phyloP scores from a whole-genome alignment of 2,329 filamentous ascomycete species.

The Tolypocladium guangdongense region DNA sequence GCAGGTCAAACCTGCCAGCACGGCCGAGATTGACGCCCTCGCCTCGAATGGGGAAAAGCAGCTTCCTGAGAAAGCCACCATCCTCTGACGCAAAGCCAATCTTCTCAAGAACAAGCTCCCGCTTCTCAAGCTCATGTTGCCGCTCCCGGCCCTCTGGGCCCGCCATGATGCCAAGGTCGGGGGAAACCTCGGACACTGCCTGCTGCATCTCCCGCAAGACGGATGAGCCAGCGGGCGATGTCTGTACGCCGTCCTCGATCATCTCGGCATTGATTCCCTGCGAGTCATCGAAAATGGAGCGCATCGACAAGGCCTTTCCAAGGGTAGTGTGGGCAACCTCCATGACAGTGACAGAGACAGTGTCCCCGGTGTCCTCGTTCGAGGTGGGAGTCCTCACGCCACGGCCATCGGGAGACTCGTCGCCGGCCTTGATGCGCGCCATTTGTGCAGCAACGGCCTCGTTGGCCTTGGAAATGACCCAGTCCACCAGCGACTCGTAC shows the following conservation, averaged over 20 bases:
- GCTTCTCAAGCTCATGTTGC: slow-evolving; percentile 69
- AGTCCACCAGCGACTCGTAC: slow-evolving; percentile 91
- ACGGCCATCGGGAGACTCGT: slow-evolving; percentile 55
- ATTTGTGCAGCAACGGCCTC: slow-evolving; percentile 71
- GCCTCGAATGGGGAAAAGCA: slow-evolving; percentile 68
- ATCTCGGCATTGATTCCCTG: slow-evolving; percentile 93
- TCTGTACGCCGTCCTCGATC: slow-evolving; percentile 86
- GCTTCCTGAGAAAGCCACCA: slow-evolving; percentile 69
- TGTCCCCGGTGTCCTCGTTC: slow-evolving; percentile 64
- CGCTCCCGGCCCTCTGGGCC: slow-evolving; percentile 59
- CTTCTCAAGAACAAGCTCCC: slow-evolving; percentile 77
- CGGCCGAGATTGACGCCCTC: slow-evolving; percentile 75
- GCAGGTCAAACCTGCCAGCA: slow-evolving; percentile 67
- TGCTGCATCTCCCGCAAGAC: slow-evolving; percentile 80
- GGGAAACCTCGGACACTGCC: slow-evolving; percentile 64
- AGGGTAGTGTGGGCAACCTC: slow-evolving; percentile 73
- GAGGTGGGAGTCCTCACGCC: slow-evolving; percentile 54
- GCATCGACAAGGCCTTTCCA: slow-evolving; percentile 80
- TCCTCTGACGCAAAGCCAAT: slow-evolving; percentile 71
- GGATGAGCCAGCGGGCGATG: slow-evolving; percentile 63
- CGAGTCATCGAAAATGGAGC: slow-evolving; percentile 86
- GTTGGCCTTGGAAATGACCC: slow-evolving; percentile 85
- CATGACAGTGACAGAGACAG: slow-evolving; percentile 78
- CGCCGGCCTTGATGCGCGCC: slow-evolving; percentile 50
- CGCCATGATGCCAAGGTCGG: slow-evolving; percentile 66